phyloP scores from a whole-genome alignment of 192 early-diverging fungal genomes.

The Mortierella claussenii region DNA sequence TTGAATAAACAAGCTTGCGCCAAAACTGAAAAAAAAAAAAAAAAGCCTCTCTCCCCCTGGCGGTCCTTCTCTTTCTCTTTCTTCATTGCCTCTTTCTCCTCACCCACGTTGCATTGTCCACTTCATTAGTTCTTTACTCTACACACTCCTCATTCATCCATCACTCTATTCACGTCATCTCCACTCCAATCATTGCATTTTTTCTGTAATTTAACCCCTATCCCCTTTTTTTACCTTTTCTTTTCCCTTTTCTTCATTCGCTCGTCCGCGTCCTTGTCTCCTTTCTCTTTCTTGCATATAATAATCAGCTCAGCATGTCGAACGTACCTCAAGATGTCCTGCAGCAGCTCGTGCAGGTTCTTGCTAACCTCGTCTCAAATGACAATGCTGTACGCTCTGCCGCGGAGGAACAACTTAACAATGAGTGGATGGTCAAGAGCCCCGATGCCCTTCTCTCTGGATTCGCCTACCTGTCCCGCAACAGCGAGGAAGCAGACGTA shows the following conservation, averaged over 20 bases:
- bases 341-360: constrained; percentile 61
- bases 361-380: constrained; percentile 62
- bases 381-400: constrained; percentile 64
- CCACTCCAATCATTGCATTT: constrained; percentile 12
- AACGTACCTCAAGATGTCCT: constrained; percentile 58
- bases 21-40: too few relatives aligned
- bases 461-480: constrained; percentile 63
- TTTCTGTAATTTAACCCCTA: constrained; percentile 24
- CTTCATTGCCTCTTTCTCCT: too few relatives aligned
- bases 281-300: too few relatives aligned
- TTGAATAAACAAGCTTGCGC: too few relatives aligned
- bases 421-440: constrained; percentile 67
- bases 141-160: background rate
- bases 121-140: too few relatives aligned
- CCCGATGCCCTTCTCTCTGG: constrained; percentile 66
- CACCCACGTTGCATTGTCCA: too few relatives aligned
- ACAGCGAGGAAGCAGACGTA: constrained; percentile 55
- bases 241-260: too few relatives aligned
- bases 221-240: background rate
- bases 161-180: background rate
- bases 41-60: too few relatives aligned
- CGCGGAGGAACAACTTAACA: constrained; percentile 69
- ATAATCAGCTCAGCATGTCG: constrained; percentile 33
- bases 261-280: too few relatives aligned
- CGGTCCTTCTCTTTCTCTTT: too few relatives aligned